Evolutionary conservation across 176 grass and related monocot genomes (phyloP), one percentile per base, ranked within the genome.

Genomic region (Bothriochloa decipiens): DNA sequence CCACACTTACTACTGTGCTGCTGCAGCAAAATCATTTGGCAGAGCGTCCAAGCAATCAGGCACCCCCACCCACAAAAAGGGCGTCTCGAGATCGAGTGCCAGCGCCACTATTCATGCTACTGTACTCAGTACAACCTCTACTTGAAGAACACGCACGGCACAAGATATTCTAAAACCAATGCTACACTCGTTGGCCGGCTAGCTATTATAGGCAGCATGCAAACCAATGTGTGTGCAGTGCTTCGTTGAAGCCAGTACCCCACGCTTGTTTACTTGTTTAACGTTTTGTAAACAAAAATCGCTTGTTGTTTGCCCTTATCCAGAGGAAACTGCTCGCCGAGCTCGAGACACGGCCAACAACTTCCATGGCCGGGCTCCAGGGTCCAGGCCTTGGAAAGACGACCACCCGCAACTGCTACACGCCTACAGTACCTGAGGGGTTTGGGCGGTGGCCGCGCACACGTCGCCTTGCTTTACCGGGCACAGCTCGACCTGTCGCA

Each of bases 11-110:
- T 35, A 53, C 27, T 32, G 27, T 47, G 26, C 70, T 47, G 18
- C 6, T 6, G 41, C 47, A 67, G 49, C 23, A 41, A 90, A 78
- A 78, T 77, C 73, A 66, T 82, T 60, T 82, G 66, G 78, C 88
- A 81, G 50, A 65, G 37, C 53, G 75, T 35, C 72, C 11, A 89
- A 89, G 83, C 57, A 79, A 58, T 23, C 77, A 64, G 8, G 6
- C 10, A 1, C 0, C 27, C 17, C 11, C 23, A 77, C 37, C 11
- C 23, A 77, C 37, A 50, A 73, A 71, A 78, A 29, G 26, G 18
- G 33, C 62, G 17, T 28, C 29, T 32, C 41, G 7, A 23, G 82
- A 26, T 85, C 66, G 65, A 69, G 78, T 82, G 83, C 22, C 47
- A 52, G 55, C 11, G 57, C 29, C 43, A 82, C 42, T 86, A 36